A percentile compares a stretch with the other conserved stretches of the same genome.
Conservation (phyloP, 805 yeast species). For the Metschnikowia reukaufii region DNA sequence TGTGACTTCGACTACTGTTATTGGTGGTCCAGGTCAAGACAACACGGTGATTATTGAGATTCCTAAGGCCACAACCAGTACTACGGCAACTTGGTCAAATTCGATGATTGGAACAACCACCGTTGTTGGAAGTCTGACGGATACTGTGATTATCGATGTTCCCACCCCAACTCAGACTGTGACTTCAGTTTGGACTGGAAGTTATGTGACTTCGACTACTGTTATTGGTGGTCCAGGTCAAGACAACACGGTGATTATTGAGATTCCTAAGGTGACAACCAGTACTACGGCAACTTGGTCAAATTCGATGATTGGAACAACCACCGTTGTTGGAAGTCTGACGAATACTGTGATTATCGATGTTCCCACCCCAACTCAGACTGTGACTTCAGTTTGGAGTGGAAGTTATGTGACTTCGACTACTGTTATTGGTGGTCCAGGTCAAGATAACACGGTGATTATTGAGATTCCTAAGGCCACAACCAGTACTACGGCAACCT, state of each 20-base stretch:
- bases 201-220: no score
- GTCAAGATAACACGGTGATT: conserved; percentile 11
- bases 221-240: no score
- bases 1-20: background rate
- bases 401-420: conserved; percentile 5
- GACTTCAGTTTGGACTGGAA: no score
- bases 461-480: conserved; percentile 12
- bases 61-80: conserved; percentile 3
- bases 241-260: no score
- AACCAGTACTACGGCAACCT: conserved; percentile 18
- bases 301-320: no score
- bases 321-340: no score
- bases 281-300: no score
- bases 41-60: conserved; percentile 13
- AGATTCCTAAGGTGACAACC: no score
- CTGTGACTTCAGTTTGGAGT: conserved; percentile 13
- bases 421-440: conserved; percentile 6
- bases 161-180: no score
- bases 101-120: background rate
- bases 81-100: background rate
- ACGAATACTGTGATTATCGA: conserved; percentile 9
- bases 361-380: conserved; percentile 14
- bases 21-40: conserved; percentile 8
- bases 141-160: no score
- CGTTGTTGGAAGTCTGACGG: background rate